Base-by-base conservation (phyloP, 805 yeast genomes). In the Groenewaldozyma salmanticensis region DNA sequence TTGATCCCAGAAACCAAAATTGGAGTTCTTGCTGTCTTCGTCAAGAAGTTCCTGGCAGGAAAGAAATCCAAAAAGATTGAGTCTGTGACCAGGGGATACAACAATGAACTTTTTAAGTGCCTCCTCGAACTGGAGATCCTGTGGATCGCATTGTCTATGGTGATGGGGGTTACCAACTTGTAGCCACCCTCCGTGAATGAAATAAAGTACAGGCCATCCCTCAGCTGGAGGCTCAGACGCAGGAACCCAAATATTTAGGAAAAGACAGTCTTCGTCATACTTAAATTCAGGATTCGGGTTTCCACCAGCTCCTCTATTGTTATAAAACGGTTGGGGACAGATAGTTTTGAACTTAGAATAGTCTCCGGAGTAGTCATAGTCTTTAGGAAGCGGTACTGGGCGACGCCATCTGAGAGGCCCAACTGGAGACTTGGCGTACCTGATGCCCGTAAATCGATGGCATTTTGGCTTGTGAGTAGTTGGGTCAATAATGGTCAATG, bases 1-100 rank as follows among this genome's bases (percentile, higher is more conserved):
- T 46, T 62, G 71, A 48, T 70, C 74, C 68, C 70, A 66, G 31
- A 67, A 57, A 2, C 71, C 72, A 39, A 60, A 59, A 42, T 67
- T 62, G 19, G 58, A 42, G 27, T 38, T 42, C 17, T 52, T 50
- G 27, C 66, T 61, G 16, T 54, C 44, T 27, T 38, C 36, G 5
- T 38, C 31, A 3, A 46, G 40, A 4, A 66, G 44, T 48, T 73
- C 69, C 57, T 61, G 62, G 7, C 59, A 45, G 1, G 66, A 48
- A 19, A 67, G 38, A 44, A 67, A 67, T 3, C 72, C 71, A 52
- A 66, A 65, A 40, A 64, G 54, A 42, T 64, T 65, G 35, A 67
- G 51, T 39, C 72, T 51, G 46, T 67, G 67, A 64, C 32, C 65
- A 54, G 15, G 55, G 42, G 17, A 64, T 4, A 65, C 48, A 17